Evolutionary conservation across 495 filamentous ascomycete species (phyloP).

Genomic region (Lepidopterella palustris): DNA sequence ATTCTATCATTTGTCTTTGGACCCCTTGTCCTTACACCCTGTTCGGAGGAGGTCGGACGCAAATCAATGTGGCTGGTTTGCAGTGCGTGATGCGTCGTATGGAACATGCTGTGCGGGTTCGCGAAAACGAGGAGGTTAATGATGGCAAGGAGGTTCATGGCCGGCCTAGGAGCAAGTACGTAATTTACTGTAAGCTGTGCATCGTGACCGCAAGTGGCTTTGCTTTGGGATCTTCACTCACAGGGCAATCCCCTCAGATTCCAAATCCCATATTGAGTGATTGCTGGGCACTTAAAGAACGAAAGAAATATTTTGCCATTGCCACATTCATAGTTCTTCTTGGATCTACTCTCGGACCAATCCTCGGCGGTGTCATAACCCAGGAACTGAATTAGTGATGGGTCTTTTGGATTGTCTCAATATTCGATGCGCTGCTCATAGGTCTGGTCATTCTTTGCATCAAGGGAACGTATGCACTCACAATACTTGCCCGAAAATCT

Average conservation of each 20-base stretch:
- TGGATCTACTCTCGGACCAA: slow-evolving; percentile 28
- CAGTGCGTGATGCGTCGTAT: slow-evolving; percentile 10
- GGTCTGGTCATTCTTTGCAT: slow-evolving; percentile 63
- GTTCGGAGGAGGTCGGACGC: slow-evolving; percentile 12
- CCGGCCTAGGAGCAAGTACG: slow-evolving; percentile 18
- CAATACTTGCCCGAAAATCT: slow-evolving; percentile 19
- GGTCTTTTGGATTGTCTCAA: slow-evolving; percentile 44
- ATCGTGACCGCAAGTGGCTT: neutral
- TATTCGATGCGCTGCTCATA: slow-evolving; percentile 61
- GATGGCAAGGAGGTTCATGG: slow-evolving; percentile 17
- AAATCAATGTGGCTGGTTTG: slow-evolving; percentile 15
- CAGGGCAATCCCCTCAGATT: neutral
- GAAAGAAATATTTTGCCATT: slow-evolving; percentile 18
- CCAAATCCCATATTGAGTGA: slow-evolving; percentile 14
- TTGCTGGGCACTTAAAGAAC: slow-evolving; percentile 10
- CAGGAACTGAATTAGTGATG: slow-evolving; percentile 32
- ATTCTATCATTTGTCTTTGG: slow-evolving; percentile 19
- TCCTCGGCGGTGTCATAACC: slow-evolving; percentile 37
- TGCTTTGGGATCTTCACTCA: neutral
- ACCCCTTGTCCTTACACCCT: slow-evolving; percentile 10
- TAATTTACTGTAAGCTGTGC: slow-evolving; percentile 14
- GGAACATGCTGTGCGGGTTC: slow-evolving; percentile 19
- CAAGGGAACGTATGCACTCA: slow-evolving; percentile 19
- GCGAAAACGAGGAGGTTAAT: slow-evolving; percentile 7
- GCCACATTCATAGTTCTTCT: slow-evolving; percentile 7